Base-by-base conservation (phyloP, 2,329 filamentous ascomycete genomes). In the Atkinsonella hypoxylon region DNA sequence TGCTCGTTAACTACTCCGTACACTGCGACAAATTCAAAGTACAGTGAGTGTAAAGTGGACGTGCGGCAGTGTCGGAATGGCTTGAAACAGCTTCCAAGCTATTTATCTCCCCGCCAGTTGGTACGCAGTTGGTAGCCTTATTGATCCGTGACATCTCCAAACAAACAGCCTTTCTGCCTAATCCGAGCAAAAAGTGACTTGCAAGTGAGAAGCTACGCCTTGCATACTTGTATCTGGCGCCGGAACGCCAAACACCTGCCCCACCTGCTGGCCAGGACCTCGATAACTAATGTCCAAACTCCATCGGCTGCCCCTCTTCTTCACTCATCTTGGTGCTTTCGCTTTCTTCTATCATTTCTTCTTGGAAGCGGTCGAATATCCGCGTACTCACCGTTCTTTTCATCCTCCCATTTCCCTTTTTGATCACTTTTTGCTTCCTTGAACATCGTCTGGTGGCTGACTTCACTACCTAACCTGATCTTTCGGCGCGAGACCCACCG, bases 261-360 rank as follows among this genome's bases (percentile, higher is more conserved):
- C 50, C 50, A 44, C 50, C 46, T 52, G 30, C 42, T 42, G 22
- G 30, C 11, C 45, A 40, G 41, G 45, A 39, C 49, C 40, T 45
- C 11, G 31, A 45, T 26, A 45, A 26, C 4, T 26, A 45, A 26
- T 8, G 8, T 40, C 31, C 49, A 30, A 32, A 30, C 45, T 39
- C 11, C 49, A 7, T 34, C 4, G 39, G 31, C 22, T 46, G 46
- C 42, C 45, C 50, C 47, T 49, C 47, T 52, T 43, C 42, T n/a
- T 22, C 8, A 26, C 22, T 47, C 47, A 17, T 40, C 40, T 39
- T 15, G 32, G 44, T 44, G 12, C 13, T 42, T 18, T 15, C 22
- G 26, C 30, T 41, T 44, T 34, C 17, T 22, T 31, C 31, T 8
- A 41, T 11, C 32, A 9, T 51, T 45, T 17, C 40, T 45, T 47